These are phyloP conservation scores for Exophiala phaeomuriformis DNA, from an alignment of 2,329 filamentous ascomycete genomes.

Conservation along the genomic window DNA sequence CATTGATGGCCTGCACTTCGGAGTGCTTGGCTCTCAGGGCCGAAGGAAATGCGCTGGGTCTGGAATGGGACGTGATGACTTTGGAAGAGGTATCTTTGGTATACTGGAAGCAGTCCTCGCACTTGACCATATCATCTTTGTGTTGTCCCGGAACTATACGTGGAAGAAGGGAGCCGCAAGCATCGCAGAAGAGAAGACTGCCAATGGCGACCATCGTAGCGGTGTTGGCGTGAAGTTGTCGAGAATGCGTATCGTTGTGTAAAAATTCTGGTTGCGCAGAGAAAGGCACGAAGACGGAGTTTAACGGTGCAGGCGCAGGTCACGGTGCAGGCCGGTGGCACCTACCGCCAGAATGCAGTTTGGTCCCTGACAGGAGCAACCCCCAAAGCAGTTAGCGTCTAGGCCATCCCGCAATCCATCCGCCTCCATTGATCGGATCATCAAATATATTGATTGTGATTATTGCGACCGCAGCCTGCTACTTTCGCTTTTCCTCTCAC, in stretches of 20 bases:
- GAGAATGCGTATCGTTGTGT: background rate
- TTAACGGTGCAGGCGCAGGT: no score
- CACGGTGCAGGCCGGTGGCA: no score
- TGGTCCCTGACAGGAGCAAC: background rate
- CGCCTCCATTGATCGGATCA: background rate
- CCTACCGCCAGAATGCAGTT: no score
- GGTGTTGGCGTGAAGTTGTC: background rate
- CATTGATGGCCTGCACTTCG: slow-evolving; percentile 73
- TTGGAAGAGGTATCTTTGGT: slow-evolving; percentile 75
- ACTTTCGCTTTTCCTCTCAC: background rate
- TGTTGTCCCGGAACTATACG: slow-evolving; percentile 58
- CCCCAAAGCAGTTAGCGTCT: background rate
- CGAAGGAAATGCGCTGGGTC: slow-evolving; percentile 83
- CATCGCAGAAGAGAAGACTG: slow-evolving; percentile 83
- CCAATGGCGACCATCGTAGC: slow-evolving; percentile 74
- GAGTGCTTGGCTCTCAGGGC: slow-evolving; percentile 77
- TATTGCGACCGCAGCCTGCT: background rate
- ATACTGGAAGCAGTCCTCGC: slow-evolving; percentile 76
- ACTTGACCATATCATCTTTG: slow-evolving; percentile 65
- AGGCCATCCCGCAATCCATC: background rate
- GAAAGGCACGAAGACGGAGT: no score
- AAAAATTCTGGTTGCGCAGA: background rate
- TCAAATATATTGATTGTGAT: background rate
- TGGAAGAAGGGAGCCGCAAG: slow-evolving; percentile 85
- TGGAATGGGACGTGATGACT: slow-evolving; percentile 73